Conservation (phyloP, 1,284 basidiomycete species). For the Laetiporus sulphureus region DNA sequence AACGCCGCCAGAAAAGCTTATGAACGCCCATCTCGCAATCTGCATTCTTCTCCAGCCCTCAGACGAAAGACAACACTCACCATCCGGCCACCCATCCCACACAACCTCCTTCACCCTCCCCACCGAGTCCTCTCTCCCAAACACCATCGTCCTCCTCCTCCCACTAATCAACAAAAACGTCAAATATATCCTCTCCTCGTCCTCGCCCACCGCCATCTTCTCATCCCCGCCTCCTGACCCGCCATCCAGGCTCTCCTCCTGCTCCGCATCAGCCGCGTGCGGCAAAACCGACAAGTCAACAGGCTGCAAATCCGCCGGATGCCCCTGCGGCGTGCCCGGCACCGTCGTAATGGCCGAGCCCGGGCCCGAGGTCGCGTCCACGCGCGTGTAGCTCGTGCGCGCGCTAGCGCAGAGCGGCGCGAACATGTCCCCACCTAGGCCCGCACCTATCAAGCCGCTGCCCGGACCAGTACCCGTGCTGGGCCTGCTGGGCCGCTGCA, state of each 20-base stretch:
- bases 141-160: slow-evolving; percentile 63
- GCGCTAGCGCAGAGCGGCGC: slow-evolving; percentile 28
- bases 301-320: slow-evolving; percentile 12
- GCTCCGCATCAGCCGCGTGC: slow-evolving; percentile 12
- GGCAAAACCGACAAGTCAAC: slow-evolving; percentile 3
- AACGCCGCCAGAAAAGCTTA: no score
- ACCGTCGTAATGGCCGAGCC: no score
- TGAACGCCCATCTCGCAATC: no score
- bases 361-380: slow-evolving; percentile 21
- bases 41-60: no score
- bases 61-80: slow-evolving; percentile 41
- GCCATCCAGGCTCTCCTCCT: slow-evolving; percentile 9
- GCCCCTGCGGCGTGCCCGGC: slow-evolving; percentile 2
- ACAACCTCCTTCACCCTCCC: slow-evolving; percentile 80
- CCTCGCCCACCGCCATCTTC: slow-evolving; percentile 6
- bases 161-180: slow-evolving; percentile 78
- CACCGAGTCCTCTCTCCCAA: slow-evolving; percentile 73
- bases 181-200: slow-evolving; percentile 38
- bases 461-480: no score
- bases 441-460: no score
- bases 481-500: not conserved
- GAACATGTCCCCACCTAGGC: no score
- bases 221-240: slow-evolving; percentile 7
- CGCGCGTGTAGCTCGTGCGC: slow-evolving; percentile 32
- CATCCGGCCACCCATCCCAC: slow-evolving; percentile 79